phyloP scores from a whole-genome alignment of 139 green algal species.

The Chlamydomonas applanata region DNA sequence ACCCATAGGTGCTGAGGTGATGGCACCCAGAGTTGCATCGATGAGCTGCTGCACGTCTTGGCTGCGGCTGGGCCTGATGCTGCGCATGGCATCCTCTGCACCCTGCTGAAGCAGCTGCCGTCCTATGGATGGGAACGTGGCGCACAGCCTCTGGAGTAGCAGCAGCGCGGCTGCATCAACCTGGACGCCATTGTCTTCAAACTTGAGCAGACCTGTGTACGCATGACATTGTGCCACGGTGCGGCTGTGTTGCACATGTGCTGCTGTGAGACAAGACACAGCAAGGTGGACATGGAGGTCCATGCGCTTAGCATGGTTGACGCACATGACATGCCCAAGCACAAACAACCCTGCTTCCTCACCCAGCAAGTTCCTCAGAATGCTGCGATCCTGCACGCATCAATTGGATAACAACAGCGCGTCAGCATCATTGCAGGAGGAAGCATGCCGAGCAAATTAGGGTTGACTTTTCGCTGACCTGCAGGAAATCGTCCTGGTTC shows the following conservation, averaged over 20 bases:
- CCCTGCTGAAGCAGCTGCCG: slow-evolving; percentile 43
- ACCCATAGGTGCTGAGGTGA: not conserved
- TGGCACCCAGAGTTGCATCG: not conserved
- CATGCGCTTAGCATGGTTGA: not conserved
- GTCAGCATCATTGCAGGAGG: not conserved
- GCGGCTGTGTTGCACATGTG: not conserved
- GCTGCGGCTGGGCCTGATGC: not conserved
- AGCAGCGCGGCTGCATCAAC: slow-evolving; percentile 36
- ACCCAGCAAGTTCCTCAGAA: slow-evolving; percentile 39
- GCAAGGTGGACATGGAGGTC: not conserved
- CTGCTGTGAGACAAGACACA: not conserved
- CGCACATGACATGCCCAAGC: not conserved
- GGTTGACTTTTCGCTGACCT: slow-evolving; percentile 17
- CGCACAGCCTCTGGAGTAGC: slow-evolving; percentile 30
- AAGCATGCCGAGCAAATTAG: not conserved
- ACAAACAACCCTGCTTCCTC: slow-evolving; percentile 4
- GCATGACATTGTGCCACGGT: not conserved
- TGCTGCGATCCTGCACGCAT: slow-evolving; percentile 25
- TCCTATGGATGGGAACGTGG: slow-evolving; percentile 1
- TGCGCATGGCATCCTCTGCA: slow-evolving; percentile 21
- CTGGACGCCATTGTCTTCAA: slow-evolving; percentile 31
- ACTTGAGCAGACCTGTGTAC: slow-evolving; percentile 26
- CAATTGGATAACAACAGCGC: not conserved
- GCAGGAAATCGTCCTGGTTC: slow-evolving; percentile 30
- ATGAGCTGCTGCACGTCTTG: slow-evolving; percentile 1